These are phyloP conservation scores for Paramicrosporidium saccamoebae DNA, from an alignment of 371 early-diverging fungal species.

Conservation along the genomic window DNA sequence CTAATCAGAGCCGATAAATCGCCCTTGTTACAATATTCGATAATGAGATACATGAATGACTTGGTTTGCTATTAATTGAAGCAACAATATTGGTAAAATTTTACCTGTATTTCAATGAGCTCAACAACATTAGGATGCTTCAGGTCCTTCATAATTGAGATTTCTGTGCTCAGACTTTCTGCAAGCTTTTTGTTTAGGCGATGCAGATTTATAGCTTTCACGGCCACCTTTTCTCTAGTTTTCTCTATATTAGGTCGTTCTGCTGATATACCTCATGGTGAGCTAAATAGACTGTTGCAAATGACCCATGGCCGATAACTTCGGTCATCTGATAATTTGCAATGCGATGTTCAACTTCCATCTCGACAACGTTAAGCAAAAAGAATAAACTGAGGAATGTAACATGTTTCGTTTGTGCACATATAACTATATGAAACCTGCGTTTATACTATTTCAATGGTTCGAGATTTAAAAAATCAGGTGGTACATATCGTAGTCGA, in stretches of 20 bases:
- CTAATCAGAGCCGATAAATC: conserved; percentile 1
- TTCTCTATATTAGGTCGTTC: conserved; percentile 6
- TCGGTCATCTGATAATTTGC: too few species aligned
- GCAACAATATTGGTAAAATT: conserved; percentile 1
- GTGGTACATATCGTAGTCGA: too few species aligned
- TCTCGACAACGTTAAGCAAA: too few species aligned
- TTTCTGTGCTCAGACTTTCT: conserved; percentile 70
- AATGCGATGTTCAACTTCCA: too few species aligned
- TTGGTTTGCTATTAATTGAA: neutral
- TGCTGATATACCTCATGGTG: conserved; percentile 14
- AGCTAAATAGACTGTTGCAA: conserved; percentile 71
- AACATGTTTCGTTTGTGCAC: too few species aligned
- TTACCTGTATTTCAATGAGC: conserved; percentile 35
- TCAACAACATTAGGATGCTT: conserved; percentile 53
- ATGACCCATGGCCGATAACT: conserved; percentile 81
- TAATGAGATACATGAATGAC: neutral
- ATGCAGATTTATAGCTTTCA: conserved; percentile 47
- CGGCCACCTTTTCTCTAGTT: conserved; percentile 28
- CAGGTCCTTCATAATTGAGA: conserved; percentile 45
- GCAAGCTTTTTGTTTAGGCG: conserved; percentile 55
- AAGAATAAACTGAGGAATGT: too few species aligned
- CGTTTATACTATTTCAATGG: too few species aligned
- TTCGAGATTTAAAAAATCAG: too few species aligned
- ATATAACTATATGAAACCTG: too few species aligned
- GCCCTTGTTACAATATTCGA: neutral